Evolutionary conservation across 2,329 filamentous ascomycete genomes (phyloP).

Genomic region (Stemphylium lycopersici): DNA sequence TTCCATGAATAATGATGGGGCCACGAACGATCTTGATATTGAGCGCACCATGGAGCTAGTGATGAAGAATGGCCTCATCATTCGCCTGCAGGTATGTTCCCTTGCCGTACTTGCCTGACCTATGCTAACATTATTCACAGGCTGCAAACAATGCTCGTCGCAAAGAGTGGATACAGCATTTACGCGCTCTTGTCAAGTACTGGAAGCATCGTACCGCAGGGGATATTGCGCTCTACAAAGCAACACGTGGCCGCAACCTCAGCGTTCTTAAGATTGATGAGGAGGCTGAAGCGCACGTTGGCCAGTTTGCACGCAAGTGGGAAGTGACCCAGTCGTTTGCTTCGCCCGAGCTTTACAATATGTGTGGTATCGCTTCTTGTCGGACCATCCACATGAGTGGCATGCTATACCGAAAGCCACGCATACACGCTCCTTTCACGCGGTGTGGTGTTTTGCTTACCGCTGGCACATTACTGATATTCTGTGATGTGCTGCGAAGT

Average conservation of each 20-base stretch:
- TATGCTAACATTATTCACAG: constrained; percentile 27
- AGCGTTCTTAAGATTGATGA: constrained; percentile 68
- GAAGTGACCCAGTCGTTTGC: constrained; percentile 68
- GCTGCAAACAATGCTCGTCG: constrained; percentile 62
- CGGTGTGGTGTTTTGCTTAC: constrained; percentile 66
- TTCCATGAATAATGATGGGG: constrained; percentile 58
- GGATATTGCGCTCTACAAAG: constrained; percentile 64
- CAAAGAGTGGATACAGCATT: constrained; percentile 66
- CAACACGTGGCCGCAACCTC: constrained; percentile 64
- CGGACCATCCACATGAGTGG: constrained; percentile 67
- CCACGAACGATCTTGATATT: constrained; percentile 60
- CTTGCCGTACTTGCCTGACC: background rate
- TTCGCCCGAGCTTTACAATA: constrained; percentile 69
- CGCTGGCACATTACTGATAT: constrained; percentile 66
- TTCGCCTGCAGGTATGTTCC: constrained; percentile 61
- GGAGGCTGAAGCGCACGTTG: constrained; percentile 67
- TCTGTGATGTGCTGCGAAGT: constrained; percentile 64
- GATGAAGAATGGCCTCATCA: constrained; percentile 65
- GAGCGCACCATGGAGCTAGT: constrained; percentile 66
- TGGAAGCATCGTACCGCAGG: constrained; percentile 64
- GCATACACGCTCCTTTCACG: constrained; percentile 66
- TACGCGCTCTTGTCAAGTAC: constrained; percentile 64
- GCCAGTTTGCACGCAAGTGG: constrained; percentile 71
- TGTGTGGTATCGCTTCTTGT: constrained; percentile 69
- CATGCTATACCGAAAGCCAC: constrained; percentile 67